phyloP scores from a whole-genome alignment of 2,329 filamentous ascomycete genomes.

The Proliferodiscus dingleyae region DNA sequence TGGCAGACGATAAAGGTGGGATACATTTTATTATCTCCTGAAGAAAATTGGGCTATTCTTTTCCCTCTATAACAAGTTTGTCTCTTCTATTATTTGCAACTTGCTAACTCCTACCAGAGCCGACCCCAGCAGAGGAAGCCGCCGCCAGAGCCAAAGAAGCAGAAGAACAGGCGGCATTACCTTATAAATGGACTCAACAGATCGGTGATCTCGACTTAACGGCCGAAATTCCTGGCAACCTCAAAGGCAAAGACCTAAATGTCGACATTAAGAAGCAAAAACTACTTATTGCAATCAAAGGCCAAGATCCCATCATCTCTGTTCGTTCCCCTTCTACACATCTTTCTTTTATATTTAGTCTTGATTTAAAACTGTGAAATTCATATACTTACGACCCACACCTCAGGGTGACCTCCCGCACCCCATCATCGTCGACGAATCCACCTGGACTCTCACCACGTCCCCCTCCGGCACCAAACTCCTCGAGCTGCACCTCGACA shows the following conservation, averaged over 20 bases:
- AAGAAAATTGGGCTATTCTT: too few species aligned
- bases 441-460: constrained; percentile 84
- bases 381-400: too few species aligned
- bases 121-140: constrained; percentile 47
- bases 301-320: constrained; percentile 77
- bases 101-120: constrained; percentile 20
- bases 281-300: constrained; percentile 79
- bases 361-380: too few species aligned
- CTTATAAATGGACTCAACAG: constrained; percentile 96
- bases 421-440: constrained; percentile 75
- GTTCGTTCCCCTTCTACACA: constrained; percentile 42
- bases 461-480: constrained; percentile 60
- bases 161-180: constrained; percentile 83
- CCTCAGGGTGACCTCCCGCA: constrained; percentile 83
- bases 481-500: constrained; percentile 85
- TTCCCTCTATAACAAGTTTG: too few species aligned
- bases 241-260: constrained; percentile 78
- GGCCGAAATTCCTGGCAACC: constrained; percentile 71
- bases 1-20: constrained; percentile 24
- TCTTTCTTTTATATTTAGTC: not conserved
- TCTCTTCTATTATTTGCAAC: too few species aligned
- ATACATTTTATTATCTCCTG: too few species aligned
- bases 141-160: constrained; percentile 66
- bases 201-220: constrained; percentile 83
- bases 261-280: constrained; percentile 77